Evolutionary conservation across 2,329 filamentous ascomycete genomes (phyloP).

Genomic region (Neurospora sp.): DNA sequence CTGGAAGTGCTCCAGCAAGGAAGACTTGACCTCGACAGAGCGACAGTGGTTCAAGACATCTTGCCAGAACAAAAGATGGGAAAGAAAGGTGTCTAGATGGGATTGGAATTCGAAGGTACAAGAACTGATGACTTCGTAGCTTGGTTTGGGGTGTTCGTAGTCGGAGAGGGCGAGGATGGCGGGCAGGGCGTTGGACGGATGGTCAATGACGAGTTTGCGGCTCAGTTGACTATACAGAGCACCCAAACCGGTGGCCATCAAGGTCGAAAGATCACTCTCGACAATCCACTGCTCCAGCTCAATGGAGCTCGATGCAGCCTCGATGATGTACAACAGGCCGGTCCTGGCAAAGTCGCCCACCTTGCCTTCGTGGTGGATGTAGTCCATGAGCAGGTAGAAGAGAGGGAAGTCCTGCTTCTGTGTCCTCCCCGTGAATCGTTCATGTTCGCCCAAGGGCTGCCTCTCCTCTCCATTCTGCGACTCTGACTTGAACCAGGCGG

Average conservation of each 20-base stretch:
- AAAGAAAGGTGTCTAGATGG: conserved; percentile 89
- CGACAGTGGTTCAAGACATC: conserved; percentile 93
- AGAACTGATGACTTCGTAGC: conserved; percentile 62
- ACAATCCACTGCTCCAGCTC: conserved; percentile 92
- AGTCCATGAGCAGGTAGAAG: conserved; percentile 92
- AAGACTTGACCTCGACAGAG: conserved; percentile 84
- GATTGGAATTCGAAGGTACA: conserved; percentile 66
- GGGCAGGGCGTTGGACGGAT: conserved; percentile 64
- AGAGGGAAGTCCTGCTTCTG: conserved; percentile 90
- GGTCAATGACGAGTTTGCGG: conserved; percentile 72
- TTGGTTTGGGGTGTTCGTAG: conserved; percentile 62
- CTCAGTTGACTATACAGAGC: conserved; percentile 59
- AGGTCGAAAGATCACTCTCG: conserved; percentile 86
- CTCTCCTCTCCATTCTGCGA: conserved; percentile 27
- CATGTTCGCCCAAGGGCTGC: conserved; percentile 50
- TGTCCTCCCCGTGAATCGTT: conserved; percentile 72
- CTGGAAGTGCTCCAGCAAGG: conserved; percentile 91
- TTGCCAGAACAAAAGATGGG: conserved; percentile 95
- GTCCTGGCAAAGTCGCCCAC: conserved; percentile 94
- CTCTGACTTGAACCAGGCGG: conserved; percentile 78
- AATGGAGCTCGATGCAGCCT: conserved; percentile 75
- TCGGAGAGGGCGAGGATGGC: conserved; percentile 84
- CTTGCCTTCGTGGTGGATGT: conserved; percentile 90
- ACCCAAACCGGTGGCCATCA: conserved; percentile 93
- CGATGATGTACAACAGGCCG: conserved; percentile 88